Base-by-base conservation (phyloP, 2,329 filamentous ascomycete species). In the Pezicula rhizophila region DNA sequence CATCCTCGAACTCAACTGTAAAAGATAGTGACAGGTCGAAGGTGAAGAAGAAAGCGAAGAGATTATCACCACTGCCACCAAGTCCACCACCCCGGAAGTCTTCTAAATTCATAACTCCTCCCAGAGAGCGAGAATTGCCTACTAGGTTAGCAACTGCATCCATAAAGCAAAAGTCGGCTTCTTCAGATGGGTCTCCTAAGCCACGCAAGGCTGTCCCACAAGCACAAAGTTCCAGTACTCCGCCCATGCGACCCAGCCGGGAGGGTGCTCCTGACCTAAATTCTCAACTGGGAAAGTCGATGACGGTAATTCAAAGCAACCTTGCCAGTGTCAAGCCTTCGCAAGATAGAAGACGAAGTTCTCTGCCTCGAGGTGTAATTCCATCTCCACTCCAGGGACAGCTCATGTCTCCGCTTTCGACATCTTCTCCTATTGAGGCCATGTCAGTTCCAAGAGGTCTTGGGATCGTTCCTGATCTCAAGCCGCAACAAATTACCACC, bases 1-100 rank as follows among this genome's bases (percentile, higher is more conserved):
- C 85, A 0, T 89, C 85, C 0, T 87, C 84, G 5, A 80, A 78
- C 52, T 87, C 84, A 6, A 87, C 83, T 2, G 77, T 87, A 8
- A 76, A 80, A 31, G 76, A 70, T 14, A 74, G 71, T 20, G 73
- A 73, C 11, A 72, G 64, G 52, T 74, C 65, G 53, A 71, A 64
- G 64, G 52, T 42, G 26, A 57, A 70, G 58, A 70, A 68, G 48
- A 67, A 67, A 10, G 5, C 28, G 43, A 74, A 70, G 58, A 64
- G 66, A 17, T 59, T 76, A 4, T 66, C 72, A n/a, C 69, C 73
- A 2, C 66, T 72, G 6, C 75, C 80, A 10, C 78, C 77, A 10
- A 87, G 76, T 48, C 81, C 82, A 10, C 79, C 81, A 3, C 77
- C 78, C 2, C 75, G 81, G 39, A 82, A 79, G 57, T 80, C 79